phyloP scores from a whole-genome alignment of 106 monocot genomes.

The Phalaenopsis aphrodite region DNA sequence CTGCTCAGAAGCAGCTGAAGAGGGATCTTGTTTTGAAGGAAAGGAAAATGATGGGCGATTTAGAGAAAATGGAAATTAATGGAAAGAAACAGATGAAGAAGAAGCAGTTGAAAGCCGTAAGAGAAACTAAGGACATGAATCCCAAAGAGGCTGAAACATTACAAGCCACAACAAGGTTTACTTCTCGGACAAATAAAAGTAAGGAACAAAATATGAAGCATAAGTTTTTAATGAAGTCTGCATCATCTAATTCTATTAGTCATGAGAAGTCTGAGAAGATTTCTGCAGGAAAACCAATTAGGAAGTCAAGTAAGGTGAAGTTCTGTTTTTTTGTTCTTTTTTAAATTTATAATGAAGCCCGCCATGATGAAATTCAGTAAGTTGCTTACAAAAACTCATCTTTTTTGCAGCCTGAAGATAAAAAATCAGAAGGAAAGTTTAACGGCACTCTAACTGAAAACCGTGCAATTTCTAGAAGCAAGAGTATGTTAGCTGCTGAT shows the following conservation, averaged over 20 bases:
- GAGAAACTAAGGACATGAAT: no score
- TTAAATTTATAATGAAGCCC: no score
- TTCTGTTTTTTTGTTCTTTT: background rate
- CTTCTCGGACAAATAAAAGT: background rate
- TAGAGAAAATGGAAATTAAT: background rate
- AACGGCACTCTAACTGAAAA: background rate
- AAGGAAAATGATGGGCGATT: conserved; percentile 2
- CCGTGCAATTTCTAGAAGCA: background rate
- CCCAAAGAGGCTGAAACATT: conserved; percentile 8
- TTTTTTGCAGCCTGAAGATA: conserved; percentile 3
- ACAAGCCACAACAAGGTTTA: background rate
- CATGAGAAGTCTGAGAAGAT: conserved; percentile 25
- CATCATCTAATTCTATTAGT: background rate
- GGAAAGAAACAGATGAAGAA: conserved; percentile 4
- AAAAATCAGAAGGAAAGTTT: conserved; percentile 3
- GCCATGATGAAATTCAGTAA: background rate
- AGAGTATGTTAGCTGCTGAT: background rate
- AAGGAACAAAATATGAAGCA: background rate
- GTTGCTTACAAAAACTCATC: background rate
- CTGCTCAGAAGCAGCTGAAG: conserved; percentile 2
- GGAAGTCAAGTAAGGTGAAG: background rate
- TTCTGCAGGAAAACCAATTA: conserved; percentile 11
- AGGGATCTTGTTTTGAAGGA: background rate
- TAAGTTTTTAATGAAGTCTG: background rate
- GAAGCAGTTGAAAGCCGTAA: conserved; percentile 10